phyloP scores from a whole-genome alignment of 495 filamentous ascomycete species.

The Chaetomium cochliodes region DNA sequence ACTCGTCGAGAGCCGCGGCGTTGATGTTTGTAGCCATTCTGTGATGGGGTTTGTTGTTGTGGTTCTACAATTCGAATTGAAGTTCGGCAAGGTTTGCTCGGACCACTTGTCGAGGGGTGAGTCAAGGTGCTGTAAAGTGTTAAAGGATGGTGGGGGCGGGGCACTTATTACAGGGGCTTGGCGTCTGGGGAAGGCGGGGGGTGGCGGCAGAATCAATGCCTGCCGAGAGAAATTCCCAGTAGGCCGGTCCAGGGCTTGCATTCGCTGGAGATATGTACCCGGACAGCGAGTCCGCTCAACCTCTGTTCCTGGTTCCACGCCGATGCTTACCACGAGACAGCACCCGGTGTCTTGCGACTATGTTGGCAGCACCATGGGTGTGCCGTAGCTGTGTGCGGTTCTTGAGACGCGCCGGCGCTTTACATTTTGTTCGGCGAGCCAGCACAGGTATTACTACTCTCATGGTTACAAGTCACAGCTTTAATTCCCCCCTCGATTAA shows the following conservation, averaged over 20 bases:
- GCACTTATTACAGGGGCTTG: slow-evolving; percentile 10
- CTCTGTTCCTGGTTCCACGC: background rate
- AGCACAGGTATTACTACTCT: slow-evolving; percentile 41
- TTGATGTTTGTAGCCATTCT: slow-evolving; percentile 34
- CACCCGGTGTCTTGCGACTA: slow-evolving; percentile 34
- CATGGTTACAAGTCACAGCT: background rate
- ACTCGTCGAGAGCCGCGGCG: slow-evolving; percentile 34
- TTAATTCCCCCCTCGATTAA: background rate
- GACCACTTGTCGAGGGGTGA: background rate
- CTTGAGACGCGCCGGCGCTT: slow-evolving; percentile 38
- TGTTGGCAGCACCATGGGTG: slow-evolving; percentile 56
- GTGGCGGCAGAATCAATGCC: slow-evolving; percentile 17
- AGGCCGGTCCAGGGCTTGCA: background rate
- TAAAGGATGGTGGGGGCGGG: slow-evolving; percentile 27
- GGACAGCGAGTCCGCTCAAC: slow-evolving; percentile 1
- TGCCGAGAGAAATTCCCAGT: slow-evolving; percentile 16
- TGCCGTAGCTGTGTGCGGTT: slow-evolving; percentile 52
- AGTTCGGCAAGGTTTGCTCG: background rate
- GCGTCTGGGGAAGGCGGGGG: slow-evolving; percentile 15
- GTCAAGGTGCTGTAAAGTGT: slow-evolving; percentile 16
- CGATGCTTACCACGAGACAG: slow-evolving; percentile 19
- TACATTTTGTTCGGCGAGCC: slow-evolving; percentile 43
- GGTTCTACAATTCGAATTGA: background rate
- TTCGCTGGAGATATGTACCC: slow-evolving; percentile 7
- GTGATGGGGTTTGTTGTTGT: background rate